These are phyloP conservation scores for Noccaea bulbosa DNA, from an alignment of 345 rosid species.

Conservation along the genomic window DNA sequence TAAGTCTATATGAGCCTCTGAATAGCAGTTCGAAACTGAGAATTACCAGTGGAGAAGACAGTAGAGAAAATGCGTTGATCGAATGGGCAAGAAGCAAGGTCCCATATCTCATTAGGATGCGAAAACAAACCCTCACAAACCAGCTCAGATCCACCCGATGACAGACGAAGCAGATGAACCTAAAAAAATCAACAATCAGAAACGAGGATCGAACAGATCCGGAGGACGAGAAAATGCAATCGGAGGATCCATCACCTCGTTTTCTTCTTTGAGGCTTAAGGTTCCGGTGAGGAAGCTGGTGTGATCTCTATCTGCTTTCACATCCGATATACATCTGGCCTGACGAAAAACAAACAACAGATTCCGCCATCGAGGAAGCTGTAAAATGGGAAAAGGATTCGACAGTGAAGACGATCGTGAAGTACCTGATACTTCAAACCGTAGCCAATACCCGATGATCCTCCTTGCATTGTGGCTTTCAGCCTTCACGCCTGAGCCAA, in stretches of 20 bases:
- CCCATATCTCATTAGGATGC: constrained; percentile 96
- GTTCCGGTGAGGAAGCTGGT: constrained; percentile 95
- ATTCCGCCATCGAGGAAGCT: constrained; percentile 18
- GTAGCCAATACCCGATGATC: constrained; percentile 83
- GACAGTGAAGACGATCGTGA: constrained; percentile 3
- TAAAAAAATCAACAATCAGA: constrained; percentile 39
- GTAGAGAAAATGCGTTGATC: constrained; percentile 95
- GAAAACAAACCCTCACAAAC: constrained; percentile 88
- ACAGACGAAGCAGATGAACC: constrained; percentile 89
- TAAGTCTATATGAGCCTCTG: too few species aligned
- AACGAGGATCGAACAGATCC: constrained; percentile 29
- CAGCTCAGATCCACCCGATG: constrained; percentile 85
- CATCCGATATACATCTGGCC: constrained; percentile 94
- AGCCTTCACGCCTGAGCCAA: constrained; percentile 24
- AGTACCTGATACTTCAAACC: constrained; percentile 91
- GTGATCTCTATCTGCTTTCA: constrained; percentile 89
- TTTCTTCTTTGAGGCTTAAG: constrained; percentile 86
- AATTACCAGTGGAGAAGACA: constrained; percentile 76
- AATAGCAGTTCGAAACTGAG: neutral
- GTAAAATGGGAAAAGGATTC: neutral
- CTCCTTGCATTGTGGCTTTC: constrained; percentile 70
- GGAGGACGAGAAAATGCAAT: neutral
- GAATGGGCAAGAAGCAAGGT: constrained; percentile 78
- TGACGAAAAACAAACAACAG: constrained; percentile 36
- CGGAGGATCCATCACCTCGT: constrained; percentile 57